Conservation (phyloP, 148 eudicot species). For the Agrostemma githago region DNA sequence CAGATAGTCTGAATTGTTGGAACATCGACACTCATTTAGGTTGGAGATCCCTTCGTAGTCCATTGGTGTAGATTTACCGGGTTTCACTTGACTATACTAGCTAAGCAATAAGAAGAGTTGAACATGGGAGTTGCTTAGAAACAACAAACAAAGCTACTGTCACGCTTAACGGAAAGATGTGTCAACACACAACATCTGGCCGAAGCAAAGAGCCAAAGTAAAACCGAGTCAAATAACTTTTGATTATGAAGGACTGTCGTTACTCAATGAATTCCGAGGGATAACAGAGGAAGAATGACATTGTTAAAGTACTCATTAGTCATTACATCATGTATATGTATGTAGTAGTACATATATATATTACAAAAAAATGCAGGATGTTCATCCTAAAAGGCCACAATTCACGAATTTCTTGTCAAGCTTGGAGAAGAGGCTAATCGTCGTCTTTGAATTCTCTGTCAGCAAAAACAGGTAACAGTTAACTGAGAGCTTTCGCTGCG, state of each 20-base stretch:
- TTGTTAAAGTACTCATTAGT: background rate
- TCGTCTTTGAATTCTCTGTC: constrained; percentile 97
- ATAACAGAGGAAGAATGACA: background rate
- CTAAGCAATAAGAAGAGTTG: no score
- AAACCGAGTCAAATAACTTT: background rate
- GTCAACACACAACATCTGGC: background rate
- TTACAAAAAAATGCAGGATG: background rate
- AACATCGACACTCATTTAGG: no score
- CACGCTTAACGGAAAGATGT: background rate
- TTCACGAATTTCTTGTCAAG: background rate
- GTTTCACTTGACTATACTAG: no score
- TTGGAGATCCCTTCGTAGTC: no score
- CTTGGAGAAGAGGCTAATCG: constrained; percentile 33
- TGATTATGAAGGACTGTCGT: background rate
- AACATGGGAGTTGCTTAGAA: no score
- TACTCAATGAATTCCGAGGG: background rate
- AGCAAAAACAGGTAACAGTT: constrained; percentile 7
- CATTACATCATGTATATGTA: constrained; percentile 7
- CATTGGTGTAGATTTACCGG: no score
- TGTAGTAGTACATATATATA: background rate
- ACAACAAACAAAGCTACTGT: no score
- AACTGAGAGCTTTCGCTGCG: background rate
- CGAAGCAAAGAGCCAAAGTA: no score
- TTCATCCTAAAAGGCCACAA: constrained; percentile 2
- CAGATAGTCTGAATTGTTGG: no score